These are phyloP conservation scores for Dendrostoma leiphaemia DNA, from an alignment of 2,329 filamentous ascomycete species.

Conservation along the genomic window DNA sequence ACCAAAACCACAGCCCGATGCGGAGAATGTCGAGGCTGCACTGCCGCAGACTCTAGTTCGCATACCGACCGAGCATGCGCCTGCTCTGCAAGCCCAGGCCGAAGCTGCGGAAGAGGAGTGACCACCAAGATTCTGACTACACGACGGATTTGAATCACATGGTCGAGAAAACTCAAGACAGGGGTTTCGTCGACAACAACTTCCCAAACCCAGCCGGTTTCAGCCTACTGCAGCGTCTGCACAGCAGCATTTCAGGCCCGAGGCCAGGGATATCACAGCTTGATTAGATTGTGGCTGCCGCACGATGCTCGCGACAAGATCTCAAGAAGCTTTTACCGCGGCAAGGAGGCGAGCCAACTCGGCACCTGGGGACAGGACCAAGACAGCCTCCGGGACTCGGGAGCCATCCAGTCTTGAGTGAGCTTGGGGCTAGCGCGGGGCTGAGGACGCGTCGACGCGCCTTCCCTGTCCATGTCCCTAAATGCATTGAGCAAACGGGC, in stretches of 20 bases:
- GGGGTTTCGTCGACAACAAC: no score
- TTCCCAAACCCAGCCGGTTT: background rate
- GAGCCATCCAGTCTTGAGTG: background rate
- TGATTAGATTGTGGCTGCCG: background rate
- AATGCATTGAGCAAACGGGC: background rate
- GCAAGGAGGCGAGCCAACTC: background rate
- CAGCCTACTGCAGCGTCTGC: slow-evolving; percentile 2
- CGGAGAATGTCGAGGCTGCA: slow-evolving; percentile 38
- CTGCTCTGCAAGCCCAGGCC: slow-evolving; percentile 59
- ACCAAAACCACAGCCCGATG: slow-evolving; percentile 53
- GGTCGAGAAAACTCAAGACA: background rate
- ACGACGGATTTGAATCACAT: no score
- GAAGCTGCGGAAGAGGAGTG: slow-evolving; percentile 45
- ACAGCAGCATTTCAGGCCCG: background rate
- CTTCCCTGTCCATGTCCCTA: background rate
- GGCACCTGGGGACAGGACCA: background rate
- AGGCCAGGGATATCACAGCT: background rate
- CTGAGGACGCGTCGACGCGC: background rate
- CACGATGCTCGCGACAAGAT: background rate
- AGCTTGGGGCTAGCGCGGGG: background rate
- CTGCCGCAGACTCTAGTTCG: slow-evolving; percentile 81
- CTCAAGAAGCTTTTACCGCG: background rate
- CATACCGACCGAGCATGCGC: slow-evolving; percentile 78
- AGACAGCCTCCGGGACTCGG: background rate
- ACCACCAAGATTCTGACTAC: slow-evolving; percentile 11